Conservation (phyloP, 2,329 filamentous ascomycete species). For the Nemania sp. region DNA sequence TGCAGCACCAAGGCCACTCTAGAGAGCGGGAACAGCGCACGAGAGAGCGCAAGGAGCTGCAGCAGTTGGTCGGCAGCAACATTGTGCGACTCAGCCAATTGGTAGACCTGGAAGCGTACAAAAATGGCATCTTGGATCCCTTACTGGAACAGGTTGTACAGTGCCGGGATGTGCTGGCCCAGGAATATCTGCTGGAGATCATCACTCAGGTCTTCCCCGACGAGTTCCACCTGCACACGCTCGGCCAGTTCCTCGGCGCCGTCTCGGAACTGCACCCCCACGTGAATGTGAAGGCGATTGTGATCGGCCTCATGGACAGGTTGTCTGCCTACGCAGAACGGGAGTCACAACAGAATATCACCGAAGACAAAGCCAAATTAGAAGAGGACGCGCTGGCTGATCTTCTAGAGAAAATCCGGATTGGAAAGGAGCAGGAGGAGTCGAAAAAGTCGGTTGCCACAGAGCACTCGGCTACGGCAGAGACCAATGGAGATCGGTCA, state of each 20-base stretch:
- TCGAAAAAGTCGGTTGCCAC: slow-evolving; percentile 29
- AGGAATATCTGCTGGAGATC: slow-evolving; percentile 96
- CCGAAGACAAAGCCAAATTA: slow-evolving; percentile 71
- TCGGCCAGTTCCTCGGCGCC: slow-evolving; percentile 92
- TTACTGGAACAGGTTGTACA: slow-evolving; percentile 96
- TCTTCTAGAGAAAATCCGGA: slow-evolving; percentile 75
- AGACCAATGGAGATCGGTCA: slow-evolving; percentile 42
- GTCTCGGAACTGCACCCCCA: slow-evolving; percentile 92
- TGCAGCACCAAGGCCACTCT: slow-evolving; percentile 97
- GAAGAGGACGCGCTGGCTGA: slow-evolving; percentile 83
- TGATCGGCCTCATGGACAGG: slow-evolving; percentile 96
- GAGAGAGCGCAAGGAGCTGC: slow-evolving; percentile 91
- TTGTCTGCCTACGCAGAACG: slow-evolving; percentile 92
- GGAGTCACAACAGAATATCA: slow-evolving; percentile 72
- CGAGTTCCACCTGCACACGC: slow-evolving; percentile 95
- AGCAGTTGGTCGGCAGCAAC: slow-evolving; percentile 94
- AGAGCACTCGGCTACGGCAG: slow-evolving; percentile 41
- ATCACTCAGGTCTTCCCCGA: slow-evolving; percentile 99
- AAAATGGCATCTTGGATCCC: slow-evolving; percentile 83
- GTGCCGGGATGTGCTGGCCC: slow-evolving; percentile 92
- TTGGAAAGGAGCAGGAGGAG: slow-evolving; percentile 62
- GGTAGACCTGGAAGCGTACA: slow-evolving; percentile 93
- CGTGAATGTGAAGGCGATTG: slow-evolving; percentile 96
- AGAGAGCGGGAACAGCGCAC: slow-evolving; percentile 91
- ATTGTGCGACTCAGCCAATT: slow-evolving; percentile 92